These are phyloP conservation scores for Tricholoma flavovirens DNA, from an alignment of 768 basidiomycete species.

Conservation along the genomic window DNA sequence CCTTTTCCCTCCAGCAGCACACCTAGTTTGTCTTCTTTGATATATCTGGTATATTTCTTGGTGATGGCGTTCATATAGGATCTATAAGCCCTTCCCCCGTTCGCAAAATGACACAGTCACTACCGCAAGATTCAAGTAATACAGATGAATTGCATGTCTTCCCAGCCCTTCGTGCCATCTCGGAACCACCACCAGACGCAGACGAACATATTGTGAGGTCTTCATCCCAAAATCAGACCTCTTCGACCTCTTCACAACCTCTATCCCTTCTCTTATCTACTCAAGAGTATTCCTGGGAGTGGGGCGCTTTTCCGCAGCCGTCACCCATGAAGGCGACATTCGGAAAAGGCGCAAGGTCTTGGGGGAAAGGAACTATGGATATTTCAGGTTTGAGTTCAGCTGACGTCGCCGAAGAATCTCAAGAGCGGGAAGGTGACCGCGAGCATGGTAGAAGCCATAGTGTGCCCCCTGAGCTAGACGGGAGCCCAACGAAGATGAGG, in stretches of 20 bases:
- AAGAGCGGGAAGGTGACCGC: slow-evolving; percentile 16
- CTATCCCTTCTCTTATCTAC: slow-evolving; percentile 19
- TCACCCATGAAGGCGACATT: slow-evolving; percentile 59
- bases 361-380: slow-evolving; percentile 20
- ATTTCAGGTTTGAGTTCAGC: slow-evolving; percentile 2
- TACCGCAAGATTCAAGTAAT: neutral
- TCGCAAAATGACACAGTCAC: slow-evolving; percentile 1
- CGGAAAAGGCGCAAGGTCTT: slow-evolving; percentile 34
- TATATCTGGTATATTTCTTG: neutral
- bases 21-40: slow-evolving; percentile 8
- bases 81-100: slow-evolving; percentile 20
- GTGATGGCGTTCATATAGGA: slow-evolving; percentile 8
- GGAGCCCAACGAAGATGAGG: slow-evolving; percentile 29
- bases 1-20: slow-evolving; percentile 7
- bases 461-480: slow-evolving; percentile 50
- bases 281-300: slow-evolving; percentile 89
- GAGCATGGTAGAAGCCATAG: slow-evolving; percentile 46
- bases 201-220: slow-evolving; percentile 11
- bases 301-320: slow-evolving; percentile 84
- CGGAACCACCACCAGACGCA: slow-evolving; percentile 55
- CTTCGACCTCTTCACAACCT: slow-evolving; percentile 9
- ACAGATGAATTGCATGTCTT: slow-evolving; percentile 8
- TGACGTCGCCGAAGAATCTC: slow-evolving; percentile 24
- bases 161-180: slow-evolving; percentile 44
- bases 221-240: slow-evolving; percentile 4